Evolutionary conservation across 106 monocot species (phyloP).

Genomic region (Amphibolis antarctica): DNA sequence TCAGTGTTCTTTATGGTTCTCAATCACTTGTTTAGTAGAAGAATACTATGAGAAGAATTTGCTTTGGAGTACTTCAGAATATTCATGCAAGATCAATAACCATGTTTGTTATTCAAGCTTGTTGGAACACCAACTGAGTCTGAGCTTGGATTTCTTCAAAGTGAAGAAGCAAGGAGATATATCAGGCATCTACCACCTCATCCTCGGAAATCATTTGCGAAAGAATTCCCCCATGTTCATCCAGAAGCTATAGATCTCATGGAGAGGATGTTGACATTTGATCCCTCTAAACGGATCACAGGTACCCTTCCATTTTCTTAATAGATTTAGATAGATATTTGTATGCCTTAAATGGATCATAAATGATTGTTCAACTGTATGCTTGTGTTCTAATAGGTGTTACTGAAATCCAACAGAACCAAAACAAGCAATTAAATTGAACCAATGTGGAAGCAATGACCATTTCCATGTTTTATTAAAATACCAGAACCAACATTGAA

Average conservation of each 20-base stretch:
- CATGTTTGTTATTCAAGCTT: constrained; percentile 11
- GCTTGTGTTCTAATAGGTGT: no score
- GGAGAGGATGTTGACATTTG: constrained; percentile 82
- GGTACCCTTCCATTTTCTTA: constrained; percentile 27
- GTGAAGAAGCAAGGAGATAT: constrained; percentile 75
- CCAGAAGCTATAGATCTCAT: constrained; percentile 75
- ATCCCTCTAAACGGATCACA: constrained; percentile 79
- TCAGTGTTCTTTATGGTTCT: not conserved
- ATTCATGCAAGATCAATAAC: not conserved
- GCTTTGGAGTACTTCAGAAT: no score
- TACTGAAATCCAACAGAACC: no score
- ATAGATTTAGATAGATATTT: not conserved
- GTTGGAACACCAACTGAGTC: constrained; percentile 76
- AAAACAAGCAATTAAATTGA: no score
- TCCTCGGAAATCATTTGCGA: constrained; percentile 44
- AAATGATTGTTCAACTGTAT: no score
- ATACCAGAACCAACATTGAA: no score
- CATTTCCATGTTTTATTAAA: no score
- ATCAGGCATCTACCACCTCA: constrained; percentile 63
- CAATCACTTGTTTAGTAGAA: not conserved
- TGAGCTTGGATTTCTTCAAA: constrained; percentile 63
- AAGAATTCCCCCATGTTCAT: constrained; percentile 51
- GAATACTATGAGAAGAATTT: no score
- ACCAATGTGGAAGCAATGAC: no score
- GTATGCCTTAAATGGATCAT: no score